A percentile compares a stretch with the other conserved stretches of the same genome.
These are phyloP conservation scores for Penicillium nucicola DNA, from an alignment of 495 filamentous ascomycete genomes.

Conservation along the genomic window DNA sequence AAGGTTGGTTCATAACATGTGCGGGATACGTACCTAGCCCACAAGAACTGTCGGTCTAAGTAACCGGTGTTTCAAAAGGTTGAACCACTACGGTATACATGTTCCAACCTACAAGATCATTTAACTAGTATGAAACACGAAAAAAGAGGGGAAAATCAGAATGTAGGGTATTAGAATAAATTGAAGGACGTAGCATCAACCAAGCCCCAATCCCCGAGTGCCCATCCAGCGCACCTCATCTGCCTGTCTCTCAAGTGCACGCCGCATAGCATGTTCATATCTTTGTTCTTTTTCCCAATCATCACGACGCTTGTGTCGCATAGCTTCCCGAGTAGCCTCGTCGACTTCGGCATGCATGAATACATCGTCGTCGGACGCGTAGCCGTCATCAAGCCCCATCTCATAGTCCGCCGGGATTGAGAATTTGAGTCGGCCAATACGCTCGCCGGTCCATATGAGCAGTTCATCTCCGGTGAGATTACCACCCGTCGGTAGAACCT, in stretches of 20 bases:
- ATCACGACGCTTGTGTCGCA: constrained; percentile 40
- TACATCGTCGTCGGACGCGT: constrained; percentile 41
- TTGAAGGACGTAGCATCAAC: constrained; percentile 4
- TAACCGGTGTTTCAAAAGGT: too few relatives aligned
- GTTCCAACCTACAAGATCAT: too few relatives aligned
- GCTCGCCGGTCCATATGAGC: constrained; percentile 78
- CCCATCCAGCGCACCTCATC: constrained; percentile 78
- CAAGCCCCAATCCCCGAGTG: constrained; percentile 58
- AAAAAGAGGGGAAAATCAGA: neutral
- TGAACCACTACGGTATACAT: too few relatives aligned
- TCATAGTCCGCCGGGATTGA: constrained; percentile 47
- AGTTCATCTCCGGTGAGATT: constrained; percentile 57
- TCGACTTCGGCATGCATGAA: constrained; percentile 35
- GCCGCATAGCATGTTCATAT: constrained; percentile 69
- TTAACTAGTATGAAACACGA: neutral
- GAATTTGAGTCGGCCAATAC: constrained; percentile 67
- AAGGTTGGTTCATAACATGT: too few relatives aligned
- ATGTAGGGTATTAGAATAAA: neutral
- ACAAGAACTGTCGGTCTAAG: too few relatives aligned
- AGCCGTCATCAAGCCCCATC: constrained; percentile 26
- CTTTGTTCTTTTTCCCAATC: constrained; percentile 45
- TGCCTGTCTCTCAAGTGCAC: constrained; percentile 73
- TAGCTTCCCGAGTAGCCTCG: constrained; percentile 33
- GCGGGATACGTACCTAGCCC: too few relatives aligned
- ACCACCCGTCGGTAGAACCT: constrained; percentile 61